Evolutionary conservation across 2,329 filamentous ascomycete species (phyloP).

Genomic region (Monosporascus sp.): DNA sequence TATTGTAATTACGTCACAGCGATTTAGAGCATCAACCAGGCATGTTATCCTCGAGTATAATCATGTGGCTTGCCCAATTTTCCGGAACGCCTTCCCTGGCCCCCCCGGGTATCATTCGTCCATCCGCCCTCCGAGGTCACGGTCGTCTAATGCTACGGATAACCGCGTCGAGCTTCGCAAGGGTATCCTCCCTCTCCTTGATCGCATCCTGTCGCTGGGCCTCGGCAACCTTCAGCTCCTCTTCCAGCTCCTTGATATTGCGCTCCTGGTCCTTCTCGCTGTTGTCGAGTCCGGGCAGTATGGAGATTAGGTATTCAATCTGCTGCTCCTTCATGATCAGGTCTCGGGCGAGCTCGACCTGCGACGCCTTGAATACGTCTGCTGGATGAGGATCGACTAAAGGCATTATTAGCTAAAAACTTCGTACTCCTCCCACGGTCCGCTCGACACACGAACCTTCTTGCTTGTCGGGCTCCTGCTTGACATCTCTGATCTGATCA

Average conservation of each 20-base stretch:
- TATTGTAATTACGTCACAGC: too few species aligned
- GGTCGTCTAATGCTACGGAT: slow-evolving; percentile 56
- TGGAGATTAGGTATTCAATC: slow-evolving; percentile 71
- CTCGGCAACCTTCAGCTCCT: slow-evolving; percentile 59
- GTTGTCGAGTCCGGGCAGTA: slow-evolving; percentile 70
- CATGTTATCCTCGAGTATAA: background rate
- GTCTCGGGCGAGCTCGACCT: slow-evolving; percentile 70
- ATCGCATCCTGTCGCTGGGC: slow-evolving; percentile 57
- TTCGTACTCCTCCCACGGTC: background rate
- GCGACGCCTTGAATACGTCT: slow-evolving; percentile 60
- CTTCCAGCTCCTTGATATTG: slow-evolving; percentile 59
- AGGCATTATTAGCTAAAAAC: slow-evolving; percentile 5
- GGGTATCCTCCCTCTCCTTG: slow-evolving; percentile 56
- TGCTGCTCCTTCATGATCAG: slow-evolving; percentile 77
- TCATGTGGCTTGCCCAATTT: slow-evolving; percentile 1
- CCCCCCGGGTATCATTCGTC: slow-evolving; percentile 15
- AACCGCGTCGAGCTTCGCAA: slow-evolving; percentile 54
- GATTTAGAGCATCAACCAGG: too few species aligned
- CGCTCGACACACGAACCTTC: slow-evolving; percentile 36
- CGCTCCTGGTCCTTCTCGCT: slow-evolving; percentile 72
- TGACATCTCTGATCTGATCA: slow-evolving; percentile 55
- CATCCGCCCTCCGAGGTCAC: slow-evolving; percentile 26
- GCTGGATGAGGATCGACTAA: slow-evolving; percentile 56
- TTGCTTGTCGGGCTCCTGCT: slow-evolving; percentile 46
- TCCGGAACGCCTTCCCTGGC: slow-evolving; percentile 12